Evolutionary conservation across 2,329 filamentous ascomycete species (phyloP).

Genomic region (Pseudogymnoascus sp.): DNA sequence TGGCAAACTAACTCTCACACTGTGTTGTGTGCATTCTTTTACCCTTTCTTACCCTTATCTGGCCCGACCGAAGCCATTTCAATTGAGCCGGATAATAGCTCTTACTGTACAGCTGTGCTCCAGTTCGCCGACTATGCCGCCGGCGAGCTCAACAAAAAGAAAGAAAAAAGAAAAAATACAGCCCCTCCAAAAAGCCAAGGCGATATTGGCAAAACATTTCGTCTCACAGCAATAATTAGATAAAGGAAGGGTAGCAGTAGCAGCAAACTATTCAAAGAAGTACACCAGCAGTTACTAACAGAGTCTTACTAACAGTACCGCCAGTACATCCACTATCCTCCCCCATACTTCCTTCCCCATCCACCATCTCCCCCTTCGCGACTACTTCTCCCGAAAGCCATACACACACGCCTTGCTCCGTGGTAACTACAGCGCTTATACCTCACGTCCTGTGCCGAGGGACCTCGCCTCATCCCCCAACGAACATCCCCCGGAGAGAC

Average conservation of each 20-base stretch:
- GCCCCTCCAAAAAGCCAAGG: background rate
- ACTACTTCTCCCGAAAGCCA: background rate
- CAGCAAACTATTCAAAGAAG: background rate
- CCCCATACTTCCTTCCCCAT: background rate
- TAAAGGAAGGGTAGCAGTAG: background rate
- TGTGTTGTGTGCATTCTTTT: background rate
- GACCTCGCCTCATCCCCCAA: background rate
- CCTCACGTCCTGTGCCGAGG: background rate
- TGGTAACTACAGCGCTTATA: background rate
- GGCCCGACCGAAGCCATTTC: background rate
- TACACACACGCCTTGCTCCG: background rate
- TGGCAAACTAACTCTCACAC: background rate
- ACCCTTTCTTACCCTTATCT: background rate
- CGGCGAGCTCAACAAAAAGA: background rate
- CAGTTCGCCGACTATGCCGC: background rate
- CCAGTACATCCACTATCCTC: no score
- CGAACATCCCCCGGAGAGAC: background rate
- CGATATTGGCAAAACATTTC: background rate
- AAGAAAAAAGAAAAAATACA: background rate
- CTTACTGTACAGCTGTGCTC: background rate
- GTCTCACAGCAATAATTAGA: background rate
- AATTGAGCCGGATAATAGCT: background rate
- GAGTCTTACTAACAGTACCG: background rate
- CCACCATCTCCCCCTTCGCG: background rate
- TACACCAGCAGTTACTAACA: background rate